Evolutionary conservation across 345 rosid genomes (phyloP), one percentile per base, ranked within the genome.

Genomic region (Boechera divaricarpa): DNA sequence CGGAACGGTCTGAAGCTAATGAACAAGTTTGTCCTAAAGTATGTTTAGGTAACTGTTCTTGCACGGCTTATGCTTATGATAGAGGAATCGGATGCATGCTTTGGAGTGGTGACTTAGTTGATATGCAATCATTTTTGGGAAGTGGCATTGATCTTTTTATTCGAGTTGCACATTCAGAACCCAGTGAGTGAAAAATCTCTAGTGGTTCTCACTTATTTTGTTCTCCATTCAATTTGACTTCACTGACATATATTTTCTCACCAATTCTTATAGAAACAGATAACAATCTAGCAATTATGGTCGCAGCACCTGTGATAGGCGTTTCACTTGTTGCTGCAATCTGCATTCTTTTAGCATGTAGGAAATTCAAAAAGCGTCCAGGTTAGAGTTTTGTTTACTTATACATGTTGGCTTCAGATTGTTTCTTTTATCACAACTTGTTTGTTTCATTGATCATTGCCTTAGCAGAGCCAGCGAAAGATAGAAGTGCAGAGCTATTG

Each of bases 41-140:
- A 26, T 87, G 94, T 80, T 62, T 79, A 49, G 61, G 11, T n/a
- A 86, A 85, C 63, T 85, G 90, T 73, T 82, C 88, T 10, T 89
- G 89, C 24, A 55, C 75, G 0, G 90, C 93, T 54, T 87, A 87
- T 61, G 81, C 89, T 45, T 83, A 67, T 78, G 72, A 79, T 24
- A 21, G 41, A 16, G 83, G 79, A 21, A 68, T 82, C 0, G 82
- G 90, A 29, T 89, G 91, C 49, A 77, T 83, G 86, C 15, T 69
- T 24, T 86, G 94, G 94, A 77, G 45, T 26, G 63, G 29, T 75
- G 51, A 32, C 54, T 82, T 87, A 66, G 59, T 80, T 61, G 90
- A 89, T 64, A 38, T 76, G 38, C 85, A 75, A 56, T 70, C 79
- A 5, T 75, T 74, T 21, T 16, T 82, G 59, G 31, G 10, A 3